These are phyloP conservation scores for Saraca asoca DNA, from an alignment of 331 rosid species.

Conservation along the genomic window DNA sequence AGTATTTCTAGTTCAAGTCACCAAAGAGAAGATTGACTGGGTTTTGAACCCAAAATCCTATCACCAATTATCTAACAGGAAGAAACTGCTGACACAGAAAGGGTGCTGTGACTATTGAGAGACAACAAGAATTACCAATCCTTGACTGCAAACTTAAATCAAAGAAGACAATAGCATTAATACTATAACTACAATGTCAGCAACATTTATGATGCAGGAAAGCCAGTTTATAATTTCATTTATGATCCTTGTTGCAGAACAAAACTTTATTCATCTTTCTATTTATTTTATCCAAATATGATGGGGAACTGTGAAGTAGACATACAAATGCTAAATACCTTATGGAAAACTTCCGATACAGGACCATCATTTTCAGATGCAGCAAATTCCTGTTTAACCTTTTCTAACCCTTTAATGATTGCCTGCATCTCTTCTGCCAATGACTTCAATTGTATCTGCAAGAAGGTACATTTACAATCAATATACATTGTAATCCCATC, in stretches of 20 bases:
- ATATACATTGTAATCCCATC: constrained; percentile 17
- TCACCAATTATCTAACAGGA: too few species aligned
- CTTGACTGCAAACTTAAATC: constrained; percentile 21
- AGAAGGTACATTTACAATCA: constrained; percentile 31
- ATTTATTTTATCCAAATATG: background rate
- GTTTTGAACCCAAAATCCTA: too few species aligned
- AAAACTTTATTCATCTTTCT: constrained; percentile 3
- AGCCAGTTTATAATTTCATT: constrained; percentile 19
- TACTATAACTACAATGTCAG: constrained; percentile 8
- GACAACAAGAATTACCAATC: background rate
- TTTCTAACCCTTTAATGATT: constrained; percentile 88
- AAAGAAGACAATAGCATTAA: background rate
- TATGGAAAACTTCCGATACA: constrained; percentile 74
- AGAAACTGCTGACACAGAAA: too few species aligned
- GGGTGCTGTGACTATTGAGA: too few species aligned
- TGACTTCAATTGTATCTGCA: constrained; percentile 97
- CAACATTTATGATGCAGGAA: constrained; percentile 2
- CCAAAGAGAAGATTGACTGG: too few species aligned
- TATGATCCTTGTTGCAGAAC: background rate
- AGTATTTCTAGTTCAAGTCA: too few species aligned
- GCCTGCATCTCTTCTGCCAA: constrained; percentile 99
- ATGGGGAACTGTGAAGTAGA: constrained; percentile 28
- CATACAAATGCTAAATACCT: constrained; percentile 53
- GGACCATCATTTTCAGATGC: constrained; percentile 94
- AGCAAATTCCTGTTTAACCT: constrained; percentile 83